phyloP scores from a whole-genome alignment of 306 rosid species.

The Fragaria nilgerrensis region DNA sequence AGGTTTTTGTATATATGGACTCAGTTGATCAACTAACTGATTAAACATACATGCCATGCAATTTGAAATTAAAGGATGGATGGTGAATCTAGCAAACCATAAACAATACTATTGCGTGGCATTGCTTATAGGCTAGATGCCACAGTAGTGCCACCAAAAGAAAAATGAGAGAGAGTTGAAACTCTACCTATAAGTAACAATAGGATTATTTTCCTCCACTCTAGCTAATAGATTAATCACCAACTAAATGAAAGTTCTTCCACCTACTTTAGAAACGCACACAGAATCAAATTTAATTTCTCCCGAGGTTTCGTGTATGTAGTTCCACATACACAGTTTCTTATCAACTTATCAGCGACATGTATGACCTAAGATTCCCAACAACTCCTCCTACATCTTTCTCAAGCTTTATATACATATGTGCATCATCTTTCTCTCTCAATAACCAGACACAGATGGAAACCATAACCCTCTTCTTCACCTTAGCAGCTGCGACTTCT shows the following conservation, averaged over 20 bases:
- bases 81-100: background rate
- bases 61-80: no score
- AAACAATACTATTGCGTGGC: background rate
- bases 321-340: slow-evolving; percentile 10
- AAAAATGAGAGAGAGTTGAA: background rate
- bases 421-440: background rate
- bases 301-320: slow-evolving; percentile 20
- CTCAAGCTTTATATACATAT: slow-evolving; percentile 20
- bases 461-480: slow-evolving; percentile 32
- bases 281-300: background rate
- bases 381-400: slow-evolving; percentile 55
- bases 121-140: slow-evolving; percentile 3
- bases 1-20: no score
- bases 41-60: background rate
- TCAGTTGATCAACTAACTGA: no score
- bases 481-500: slow-evolving; percentile 29
- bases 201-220: background rate
- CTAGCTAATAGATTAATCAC: background rate
- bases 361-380: slow-evolving; percentile 42
- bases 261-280: background rate
- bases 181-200: slow-evolving; percentile 4
- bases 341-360: slow-evolving; percentile 39
- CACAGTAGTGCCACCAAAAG: background rate
- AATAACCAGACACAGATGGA: slow-evolving; percentile 36
- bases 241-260: background rate